phyloP scores from a whole-genome alignment of 768 basidiomycete genomes.

The Mycena crocata region DNA sequence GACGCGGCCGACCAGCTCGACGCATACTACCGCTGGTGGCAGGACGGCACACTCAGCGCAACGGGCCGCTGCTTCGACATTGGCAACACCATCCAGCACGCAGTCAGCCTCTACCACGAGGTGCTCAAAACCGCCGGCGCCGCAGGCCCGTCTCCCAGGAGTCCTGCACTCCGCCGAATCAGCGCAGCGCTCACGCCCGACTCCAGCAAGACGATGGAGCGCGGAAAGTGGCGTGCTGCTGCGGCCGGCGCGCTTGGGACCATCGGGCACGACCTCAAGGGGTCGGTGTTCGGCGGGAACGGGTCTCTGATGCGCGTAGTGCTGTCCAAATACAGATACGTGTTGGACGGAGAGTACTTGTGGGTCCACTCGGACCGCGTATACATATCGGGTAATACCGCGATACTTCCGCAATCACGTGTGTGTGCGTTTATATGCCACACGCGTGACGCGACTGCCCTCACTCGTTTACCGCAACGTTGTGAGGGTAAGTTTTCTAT shows the following conservation, averaged over 20 bases:
- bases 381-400: too few species aligned
- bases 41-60: constrained; percentile 47
- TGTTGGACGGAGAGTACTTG: too few species aligned
- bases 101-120: constrained; percentile 46
- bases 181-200: neutral
- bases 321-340: too few species aligned
- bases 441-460: too few species aligned
- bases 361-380: too few species aligned
- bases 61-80: constrained; percentile 55
- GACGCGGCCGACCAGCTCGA: constrained; percentile 49
- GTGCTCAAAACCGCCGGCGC: neutral
- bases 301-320: constrained; percentile 61
- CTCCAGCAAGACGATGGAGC: neutral
- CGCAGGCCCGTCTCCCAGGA: neutral
- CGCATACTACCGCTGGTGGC: constrained; percentile 47
- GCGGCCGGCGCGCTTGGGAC: constrained; percentile 38
- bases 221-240: constrained; percentile 9
- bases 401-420: too few species aligned
- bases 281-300: constrained; percentile 47
- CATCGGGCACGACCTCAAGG: constrained; percentile 44
- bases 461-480: too few species aligned
- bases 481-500: too few species aligned
- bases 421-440: too few species aligned
- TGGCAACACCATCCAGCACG: constrained; percentile 47
- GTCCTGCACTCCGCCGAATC: neutral